Conservation (phyloP, 768 basidiomycete genomes). For the Agrocybe chaxingu region DNA sequence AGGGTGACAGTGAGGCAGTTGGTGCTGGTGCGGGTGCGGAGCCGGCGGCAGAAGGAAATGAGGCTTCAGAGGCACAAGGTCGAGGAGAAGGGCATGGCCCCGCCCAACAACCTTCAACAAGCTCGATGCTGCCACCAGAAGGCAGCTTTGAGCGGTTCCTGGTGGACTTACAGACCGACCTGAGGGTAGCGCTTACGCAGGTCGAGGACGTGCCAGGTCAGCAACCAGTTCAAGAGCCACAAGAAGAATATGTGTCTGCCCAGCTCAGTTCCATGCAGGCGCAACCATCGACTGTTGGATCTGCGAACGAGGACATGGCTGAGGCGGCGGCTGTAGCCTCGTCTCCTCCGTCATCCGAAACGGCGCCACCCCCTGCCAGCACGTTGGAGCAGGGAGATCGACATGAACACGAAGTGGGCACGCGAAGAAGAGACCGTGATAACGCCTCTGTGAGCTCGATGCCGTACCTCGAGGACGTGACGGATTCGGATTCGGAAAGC, state of each 20-base stretch:
- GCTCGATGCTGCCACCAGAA: slow-evolving; percentile 36
- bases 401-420: slow-evolving; percentile 5
- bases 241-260: background rate
- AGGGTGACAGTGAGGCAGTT: slow-evolving; percentile 1
- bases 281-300: background rate
- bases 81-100: background rate
- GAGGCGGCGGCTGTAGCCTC: background rate
- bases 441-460: slow-evolving; percentile 11
- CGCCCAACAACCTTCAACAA: background rate
- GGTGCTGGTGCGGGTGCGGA: background rate
- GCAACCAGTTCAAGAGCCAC: background rate
- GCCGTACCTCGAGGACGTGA: slow-evolving; percentile 30
- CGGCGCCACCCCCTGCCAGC: no score
- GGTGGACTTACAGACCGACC: slow-evolving; percentile 71
- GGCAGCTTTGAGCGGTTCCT: slow-evolving; percentile 82
- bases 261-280: background rate
- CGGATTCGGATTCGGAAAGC: slow-evolving; percentile 30
- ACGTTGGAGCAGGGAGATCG: background rate
- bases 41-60: slow-evolving; percentile 2
- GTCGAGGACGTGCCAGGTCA: slow-evolving; percentile 13
- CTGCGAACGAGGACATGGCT: background rate
- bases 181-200: slow-evolving; percentile 59
- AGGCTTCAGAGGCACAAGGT: background rate
- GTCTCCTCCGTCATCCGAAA: no score
- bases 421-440: slow-evolving; percentile 1